Evolutionary conservation across 345 rosid genomes (phyloP).

Genomic region (Heritiera fomes): DNA sequence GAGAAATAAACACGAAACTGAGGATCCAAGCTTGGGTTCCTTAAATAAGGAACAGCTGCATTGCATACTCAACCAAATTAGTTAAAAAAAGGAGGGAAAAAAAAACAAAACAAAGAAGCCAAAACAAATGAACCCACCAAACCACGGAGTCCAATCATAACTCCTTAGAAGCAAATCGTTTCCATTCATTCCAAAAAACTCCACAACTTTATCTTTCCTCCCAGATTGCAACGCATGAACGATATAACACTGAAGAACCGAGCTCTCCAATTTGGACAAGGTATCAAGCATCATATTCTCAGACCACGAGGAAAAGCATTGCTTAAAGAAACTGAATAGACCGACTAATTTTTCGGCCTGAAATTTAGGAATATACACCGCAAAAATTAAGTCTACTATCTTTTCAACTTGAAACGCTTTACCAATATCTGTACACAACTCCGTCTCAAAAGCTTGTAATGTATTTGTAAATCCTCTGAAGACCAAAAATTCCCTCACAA

Average conservation of each 20-base stretch:
- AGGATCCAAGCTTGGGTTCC: slow-evolving; percentile 62
- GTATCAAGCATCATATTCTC: slow-evolving; percentile 39
- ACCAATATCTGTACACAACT: slow-evolving; percentile 61
- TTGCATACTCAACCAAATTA: slow-evolving; percentile 3
- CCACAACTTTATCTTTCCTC: slow-evolving; percentile 54
- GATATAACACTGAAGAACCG: slow-evolving; percentile 49
- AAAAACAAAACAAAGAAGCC: background rate
- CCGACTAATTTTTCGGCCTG: slow-evolving; percentile 53
- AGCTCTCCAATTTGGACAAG: slow-evolving; percentile 50
- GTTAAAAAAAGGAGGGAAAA: background rate
- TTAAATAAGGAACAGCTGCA: slow-evolving; percentile 65
- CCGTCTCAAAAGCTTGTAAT: slow-evolving; percentile 60
- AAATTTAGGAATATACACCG: slow-evolving; percentile 55
- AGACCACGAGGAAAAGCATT: slow-evolving; percentile 50
- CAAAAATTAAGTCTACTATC: slow-evolving; percentile 57
- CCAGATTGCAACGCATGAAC: slow-evolving; percentile 50
- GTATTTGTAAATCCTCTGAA: slow-evolving; percentile 67
- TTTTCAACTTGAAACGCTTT: slow-evolving; percentile 60
- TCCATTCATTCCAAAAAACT: slow-evolving; percentile 52
- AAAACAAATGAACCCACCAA: slow-evolving; percentile 46
- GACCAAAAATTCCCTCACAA: slow-evolving; percentile 64
- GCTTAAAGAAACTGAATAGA: slow-evolving; percentile 51
- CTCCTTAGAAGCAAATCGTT: slow-evolving; percentile 51
- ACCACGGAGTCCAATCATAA: slow-evolving; percentile 64
- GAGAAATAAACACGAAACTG: slow-evolving; percentile 63